phyloP scores from a whole-genome alignment of 176 grass and related monocot species.

The Oryza glaberrima region DNA sequence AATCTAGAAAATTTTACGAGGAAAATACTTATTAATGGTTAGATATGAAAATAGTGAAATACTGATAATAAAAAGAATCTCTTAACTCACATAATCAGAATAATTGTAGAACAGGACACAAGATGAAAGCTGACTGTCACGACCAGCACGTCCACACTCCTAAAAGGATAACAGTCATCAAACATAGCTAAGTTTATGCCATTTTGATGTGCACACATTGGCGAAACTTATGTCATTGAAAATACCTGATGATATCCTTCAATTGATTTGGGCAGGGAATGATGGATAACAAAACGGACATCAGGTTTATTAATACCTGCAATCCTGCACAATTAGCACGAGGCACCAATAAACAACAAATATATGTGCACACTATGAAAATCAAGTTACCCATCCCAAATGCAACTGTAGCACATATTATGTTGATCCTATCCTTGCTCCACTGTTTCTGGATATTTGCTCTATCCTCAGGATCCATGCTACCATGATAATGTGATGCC shows the following conservation, averaged over 20 bases:
- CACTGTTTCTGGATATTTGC: slow-evolving; percentile 63
- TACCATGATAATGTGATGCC: slow-evolving; percentile 84
- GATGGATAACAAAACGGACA: slow-evolving; percentile 99
- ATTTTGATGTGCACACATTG: background rate
- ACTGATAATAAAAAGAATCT: slow-evolving; percentile 15
- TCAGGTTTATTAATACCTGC: slow-evolving; percentile 99
- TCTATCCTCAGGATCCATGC: slow-evolving; percentile 80
- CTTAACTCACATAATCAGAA: slow-evolving; percentile 90
- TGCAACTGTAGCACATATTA: slow-evolving; percentile 99
- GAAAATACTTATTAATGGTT: slow-evolving; percentile 39
- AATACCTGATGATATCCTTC: slow-evolving; percentile 99
- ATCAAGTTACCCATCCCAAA: slow-evolving; percentile 93
- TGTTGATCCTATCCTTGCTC: slow-evolving; percentile 88
- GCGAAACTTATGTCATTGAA: background rate
- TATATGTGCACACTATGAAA: slow-evolving; percentile 26
- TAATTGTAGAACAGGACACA: slow-evolving; percentile 89
- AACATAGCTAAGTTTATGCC: background rate
- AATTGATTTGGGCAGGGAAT: slow-evolving; percentile 95
- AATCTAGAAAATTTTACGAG: slow-evolving; percentile 53
- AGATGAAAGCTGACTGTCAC: slow-evolving; percentile 80
- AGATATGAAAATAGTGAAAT: slow-evolving; percentile 31
- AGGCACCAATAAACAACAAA: slow-evolving; percentile 14
- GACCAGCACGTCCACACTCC: slow-evolving; percentile 92
- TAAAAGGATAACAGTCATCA: slow-evolving; percentile 34
- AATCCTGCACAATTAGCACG: slow-evolving; percentile 45